These are phyloP conservation scores for Penicillium malachiteum DNA, from an alignment of 495 filamentous ascomycete genomes.

Conservation along the genomic window DNA sequence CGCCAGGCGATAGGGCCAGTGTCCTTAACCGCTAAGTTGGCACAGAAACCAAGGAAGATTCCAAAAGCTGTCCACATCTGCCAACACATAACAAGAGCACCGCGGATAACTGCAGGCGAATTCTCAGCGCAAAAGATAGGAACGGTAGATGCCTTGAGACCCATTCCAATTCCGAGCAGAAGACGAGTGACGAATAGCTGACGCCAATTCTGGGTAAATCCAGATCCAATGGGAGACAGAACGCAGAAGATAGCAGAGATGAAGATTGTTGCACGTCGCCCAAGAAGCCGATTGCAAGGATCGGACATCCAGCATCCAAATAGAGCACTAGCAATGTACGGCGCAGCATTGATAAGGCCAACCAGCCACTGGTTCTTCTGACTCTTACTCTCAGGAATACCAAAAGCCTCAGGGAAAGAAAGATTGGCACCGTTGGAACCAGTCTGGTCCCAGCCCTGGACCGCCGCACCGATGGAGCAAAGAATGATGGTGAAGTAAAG, in stretches of 20 bases:
- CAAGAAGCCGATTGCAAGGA: slow-evolving; percentile 53
- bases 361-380: slow-evolving; percentile 57
- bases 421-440: slow-evolving; percentile 72
- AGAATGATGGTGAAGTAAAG: slow-evolving; percentile 71
- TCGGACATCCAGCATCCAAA: slow-evolving; percentile 64
- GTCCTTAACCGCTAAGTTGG: slow-evolving; percentile 59
- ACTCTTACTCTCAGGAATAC: slow-evolving; percentile 42
- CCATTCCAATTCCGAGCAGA: slow-evolving; percentile 67
- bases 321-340: slow-evolving; percentile 37
- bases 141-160: slow-evolving; percentile 58
- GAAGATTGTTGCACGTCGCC: slow-evolving; percentile 61
- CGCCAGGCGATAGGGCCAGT: slow-evolving; percentile 59
- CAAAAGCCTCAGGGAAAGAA: slow-evolving; percentile 58
- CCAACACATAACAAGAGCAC: slow-evolving; percentile 64
- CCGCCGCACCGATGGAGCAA: slow-evolving; percentile 69
- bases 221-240: slow-evolving; percentile 57
- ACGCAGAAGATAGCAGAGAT: slow-evolving; percentile 59
- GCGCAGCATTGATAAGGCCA: slow-evolving; percentile 59
- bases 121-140: slow-evolving; percentile 65
- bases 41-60: slow-evolving; percentile 59
- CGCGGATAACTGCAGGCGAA: slow-evolving; percentile 58
- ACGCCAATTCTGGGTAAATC: slow-evolving; percentile 55
- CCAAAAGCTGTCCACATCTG: slow-evolving; percentile 57
- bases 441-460: slow-evolving; percentile 74
- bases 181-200: slow-evolving; percentile 59